Percentiles rank a stretch among this genome's conserved stretches.
Evolutionary conservation across 129 eudicot genomes (phyloP).

Genomic region (Tagetes patula): DNA sequence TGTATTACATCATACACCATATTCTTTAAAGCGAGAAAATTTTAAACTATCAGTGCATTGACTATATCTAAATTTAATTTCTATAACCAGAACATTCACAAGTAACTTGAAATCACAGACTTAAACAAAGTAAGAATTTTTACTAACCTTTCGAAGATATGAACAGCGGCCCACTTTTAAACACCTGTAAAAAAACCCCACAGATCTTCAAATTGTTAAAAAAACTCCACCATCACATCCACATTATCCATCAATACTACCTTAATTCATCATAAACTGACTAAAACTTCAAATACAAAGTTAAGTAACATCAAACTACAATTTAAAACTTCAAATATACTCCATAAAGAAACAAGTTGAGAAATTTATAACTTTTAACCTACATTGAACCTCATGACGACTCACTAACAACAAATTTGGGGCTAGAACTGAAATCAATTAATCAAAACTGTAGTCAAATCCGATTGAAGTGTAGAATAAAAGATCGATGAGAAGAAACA

Average conservation of each 20-base stretch:
- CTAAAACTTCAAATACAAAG: not conserved
- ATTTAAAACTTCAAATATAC: constrained; percentile 18
- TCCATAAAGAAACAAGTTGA: too few relatives aligned
- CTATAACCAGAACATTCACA: too few relatives aligned
- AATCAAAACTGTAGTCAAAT: too few relatives aligned
- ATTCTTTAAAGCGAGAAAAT: too few relatives aligned
- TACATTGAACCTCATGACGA: not conserved
- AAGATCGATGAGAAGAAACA: too few relatives aligned
- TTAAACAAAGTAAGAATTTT: not conserved
- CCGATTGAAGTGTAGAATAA: too few relatives aligned
- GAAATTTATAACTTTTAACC: not conserved
- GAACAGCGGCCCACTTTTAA: constrained; percentile 93
- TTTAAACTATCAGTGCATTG: too few relatives aligned
- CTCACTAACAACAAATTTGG: too few relatives aligned
- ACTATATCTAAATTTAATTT: too few relatives aligned
- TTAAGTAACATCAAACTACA: constrained; percentile 35
- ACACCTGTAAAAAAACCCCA: constrained; percentile 55
- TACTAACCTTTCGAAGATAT: constrained; percentile 93
- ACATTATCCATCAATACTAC: not conserved
- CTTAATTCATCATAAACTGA: not conserved
- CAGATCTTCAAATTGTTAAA: constrained; percentile 8
- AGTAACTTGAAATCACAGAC: too few relatives aligned
- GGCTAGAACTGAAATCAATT: too few relatives aligned
- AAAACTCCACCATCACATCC: constrained; percentile 7
- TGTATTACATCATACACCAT: too few relatives aligned